Base-by-base conservation (phyloP, 2,329 filamentous ascomycete genomes). In the Clarireedia paspali region DNA sequence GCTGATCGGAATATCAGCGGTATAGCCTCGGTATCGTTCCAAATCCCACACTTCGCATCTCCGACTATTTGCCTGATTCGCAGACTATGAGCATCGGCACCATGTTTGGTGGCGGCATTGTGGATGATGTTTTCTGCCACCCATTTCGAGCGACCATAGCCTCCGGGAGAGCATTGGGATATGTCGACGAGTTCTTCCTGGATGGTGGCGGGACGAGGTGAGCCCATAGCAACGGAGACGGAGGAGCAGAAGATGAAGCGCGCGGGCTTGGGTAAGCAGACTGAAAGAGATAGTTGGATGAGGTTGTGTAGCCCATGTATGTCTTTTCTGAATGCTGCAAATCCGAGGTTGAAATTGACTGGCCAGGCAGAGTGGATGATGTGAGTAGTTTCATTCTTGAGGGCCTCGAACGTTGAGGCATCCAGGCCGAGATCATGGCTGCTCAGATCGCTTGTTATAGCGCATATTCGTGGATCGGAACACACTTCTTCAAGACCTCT, bases 311-410 rank as follows among this genome's bases (percentile, higher is more conserved):
- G 70, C 0, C 74, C 75, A 1, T 63, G 65, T 23, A 82, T 71
- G 20, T 59, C 53, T 14, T 66, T 60, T 48, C 78, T 77, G 59
- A 82, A 81, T 51, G 71, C 75, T 1, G 70, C 67, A 0, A 81
- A 69, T 1, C 68, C 68, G 62, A 80, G 72, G 64, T 79, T 80
- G 70, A 82, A 82, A 64, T 82, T 81, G 27, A 81, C 78, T 0
- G 75, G 68, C 78, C 78, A 80, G 0, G 77, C 77, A 57, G 72
- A 71, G 67, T 81, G 77, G 34, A 81, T 75, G 10, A 79, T 71
- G 6, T 67, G 62, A 0, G 72, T 72, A 2, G 79, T 62, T 2
- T 68, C 57, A 5, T 42, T 38, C 6, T 46, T 54, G 1, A 76
- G 59, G 14, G 64, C 59, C 5, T 59, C 26, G 26, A 71, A 71